phyloP scores from a whole-genome alignment of 2,329 filamentous ascomycete genomes.

The Cadophora sp. region DNA sequence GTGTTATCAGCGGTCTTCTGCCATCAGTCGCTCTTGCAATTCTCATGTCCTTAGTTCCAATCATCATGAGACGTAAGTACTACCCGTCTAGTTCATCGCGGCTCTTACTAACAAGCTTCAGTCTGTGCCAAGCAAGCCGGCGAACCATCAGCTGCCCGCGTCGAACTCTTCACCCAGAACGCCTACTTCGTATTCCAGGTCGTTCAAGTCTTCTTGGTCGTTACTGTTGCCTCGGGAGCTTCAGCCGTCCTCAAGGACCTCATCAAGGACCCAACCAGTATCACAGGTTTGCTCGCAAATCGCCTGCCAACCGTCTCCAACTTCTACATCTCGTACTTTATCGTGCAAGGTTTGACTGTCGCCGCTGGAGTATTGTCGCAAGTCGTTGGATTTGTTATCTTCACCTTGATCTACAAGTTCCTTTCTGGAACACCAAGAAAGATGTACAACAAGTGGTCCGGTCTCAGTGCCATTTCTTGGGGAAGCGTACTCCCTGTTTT shows the following conservation, averaged over 20 bases:
- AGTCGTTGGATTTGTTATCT: conserved; percentile 74
- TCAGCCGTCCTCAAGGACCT: conserved; percentile 71
- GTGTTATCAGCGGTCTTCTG: conserved; percentile 83
- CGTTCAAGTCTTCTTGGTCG: conserved; percentile 89
- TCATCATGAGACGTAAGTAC: conserved; percentile 75
- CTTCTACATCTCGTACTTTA: conserved; percentile 95
- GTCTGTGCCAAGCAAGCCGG: conserved; percentile 82
- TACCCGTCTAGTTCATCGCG: neutral
- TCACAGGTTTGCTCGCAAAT: conserved; percentile 70
- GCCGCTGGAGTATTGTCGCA: conserved; percentile 79
- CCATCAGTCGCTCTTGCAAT: conserved; percentile 80
- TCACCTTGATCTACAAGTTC: conserved; percentile 75
- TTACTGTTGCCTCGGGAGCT: conserved; percentile 82
- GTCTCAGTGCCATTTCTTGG: conserved; percentile 78
- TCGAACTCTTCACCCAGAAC: conserved; percentile 90
- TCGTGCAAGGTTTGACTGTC: conserved; percentile 86
- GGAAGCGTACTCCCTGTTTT: conserved; percentile 83
- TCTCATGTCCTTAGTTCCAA: conserved; percentile 85
- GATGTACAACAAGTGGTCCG: conserved; percentile 80
- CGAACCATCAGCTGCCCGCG: conserved; percentile 77
- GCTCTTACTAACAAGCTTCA: conserved; percentile 44
- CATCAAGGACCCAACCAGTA: conserved; percentile 63
- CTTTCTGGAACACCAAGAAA: conserved; percentile 80
- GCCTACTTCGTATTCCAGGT: conserved; percentile 92
- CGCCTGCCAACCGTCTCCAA: conserved; percentile 86